Conservation (phyloP, 345 rosid genomes). For the Streptanthus diversifolius region DNA sequence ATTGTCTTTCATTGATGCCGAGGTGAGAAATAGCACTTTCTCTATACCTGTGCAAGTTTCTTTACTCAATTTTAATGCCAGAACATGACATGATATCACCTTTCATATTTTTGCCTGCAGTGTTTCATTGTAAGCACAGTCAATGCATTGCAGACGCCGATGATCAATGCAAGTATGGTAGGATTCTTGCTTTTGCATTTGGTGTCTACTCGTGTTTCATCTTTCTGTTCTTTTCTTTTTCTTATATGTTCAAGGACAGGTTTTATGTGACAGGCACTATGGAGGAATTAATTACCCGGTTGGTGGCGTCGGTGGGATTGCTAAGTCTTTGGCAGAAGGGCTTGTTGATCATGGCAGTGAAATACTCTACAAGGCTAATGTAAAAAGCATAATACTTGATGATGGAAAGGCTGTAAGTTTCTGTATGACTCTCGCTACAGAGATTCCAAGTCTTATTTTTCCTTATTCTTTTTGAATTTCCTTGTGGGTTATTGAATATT, state of each 20-base stretch:
- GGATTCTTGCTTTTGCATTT: conserved; percentile 16
- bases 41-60: neutral
- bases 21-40: conserved; percentile 46
- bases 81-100: neutral
- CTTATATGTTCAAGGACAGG: conserved; percentile 44
- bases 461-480: neutral
- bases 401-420: conserved; percentile 79
- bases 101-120: conserved; percentile 43
- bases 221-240: conserved; percentile 6
- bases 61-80: neutral
- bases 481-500: neutral
- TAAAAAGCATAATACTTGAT: conserved; percentile 63
- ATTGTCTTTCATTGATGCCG: conserved; percentile 91
- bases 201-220: neutral
- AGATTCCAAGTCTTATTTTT: neutral
- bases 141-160: conserved; percentile 83
- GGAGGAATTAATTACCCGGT: conserved; percentile 96
- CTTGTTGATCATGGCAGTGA: conserved; percentile 74
- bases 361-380: conserved; percentile 83
- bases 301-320: conserved; percentile 96
- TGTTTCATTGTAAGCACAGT: conserved; percentile 97
- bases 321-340: conserved; percentile 75
- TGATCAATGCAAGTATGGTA: conserved; percentile 97
- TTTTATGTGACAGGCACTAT: conserved; percentile 93
- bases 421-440: conserved; percentile 1